These are phyloP conservation scores for Acidiella bohemica DNA, from an alignment of 495 filamentous ascomycete species.

Conservation along the genomic window DNA sequence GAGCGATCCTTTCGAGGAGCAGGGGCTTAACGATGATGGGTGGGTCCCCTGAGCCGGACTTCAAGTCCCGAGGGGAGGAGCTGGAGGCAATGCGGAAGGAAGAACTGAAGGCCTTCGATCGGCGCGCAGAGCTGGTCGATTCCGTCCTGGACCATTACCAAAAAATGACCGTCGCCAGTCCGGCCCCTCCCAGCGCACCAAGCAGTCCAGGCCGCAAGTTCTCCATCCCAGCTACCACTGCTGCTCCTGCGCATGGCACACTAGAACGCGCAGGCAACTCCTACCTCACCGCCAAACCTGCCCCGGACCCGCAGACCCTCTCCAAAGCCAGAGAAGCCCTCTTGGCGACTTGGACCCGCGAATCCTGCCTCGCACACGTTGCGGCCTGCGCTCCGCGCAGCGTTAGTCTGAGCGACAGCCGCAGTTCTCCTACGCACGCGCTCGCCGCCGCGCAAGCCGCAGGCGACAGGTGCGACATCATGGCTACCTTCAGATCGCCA, in stretches of 20 bases:
- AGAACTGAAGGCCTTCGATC: constrained; percentile 48
- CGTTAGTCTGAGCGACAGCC: constrained; percentile 50
- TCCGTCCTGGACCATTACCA: constrained; percentile 60
- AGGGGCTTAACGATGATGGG: constrained; percentile 28
- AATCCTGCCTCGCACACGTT: constrained; percentile 50
- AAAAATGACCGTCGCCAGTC: constrained; percentile 49
- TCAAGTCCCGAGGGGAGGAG: too few relatives aligned
- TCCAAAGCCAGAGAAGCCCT: constrained; percentile 53
- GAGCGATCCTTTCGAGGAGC: constrained; percentile 38
- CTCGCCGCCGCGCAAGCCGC: constrained; percentile 6
- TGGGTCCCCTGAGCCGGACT: too few relatives aligned
- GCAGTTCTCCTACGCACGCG: constrained; percentile 35
- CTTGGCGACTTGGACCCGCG: constrained; percentile 65
- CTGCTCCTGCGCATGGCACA: too few relatives aligned
- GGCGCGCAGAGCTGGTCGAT: constrained; percentile 51
- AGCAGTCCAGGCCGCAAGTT: constrained; percentile 9
- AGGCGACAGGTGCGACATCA: too few relatives aligned
- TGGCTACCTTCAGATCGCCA: too few relatives aligned
- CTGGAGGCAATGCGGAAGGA: constrained; percentile 39
- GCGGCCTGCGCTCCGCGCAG: constrained; percentile 54
- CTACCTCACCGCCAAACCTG: constrained; percentile 8
- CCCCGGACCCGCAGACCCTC: constrained; percentile 27
- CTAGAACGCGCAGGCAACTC: constrained; percentile 3
- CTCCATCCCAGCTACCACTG: not conserved
- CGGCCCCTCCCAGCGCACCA: constrained; percentile 46